These are phyloP conservation scores for Bromus sterilis DNA, from an alignment of 176 grass and related monocot genomes.

Conservation along the genomic window DNA sequence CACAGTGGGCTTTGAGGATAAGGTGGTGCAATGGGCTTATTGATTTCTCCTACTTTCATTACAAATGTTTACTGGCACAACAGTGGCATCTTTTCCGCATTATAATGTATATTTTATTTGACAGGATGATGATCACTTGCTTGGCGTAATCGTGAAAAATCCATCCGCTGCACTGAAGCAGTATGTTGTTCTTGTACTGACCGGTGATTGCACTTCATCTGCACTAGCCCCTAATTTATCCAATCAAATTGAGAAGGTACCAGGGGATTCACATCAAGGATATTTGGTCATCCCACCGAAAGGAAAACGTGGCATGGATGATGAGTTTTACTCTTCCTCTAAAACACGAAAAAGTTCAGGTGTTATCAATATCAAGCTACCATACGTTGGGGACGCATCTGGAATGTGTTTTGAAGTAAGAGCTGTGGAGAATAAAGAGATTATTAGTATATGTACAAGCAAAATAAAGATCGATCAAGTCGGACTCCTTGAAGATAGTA, in stretches of 20 bases:
- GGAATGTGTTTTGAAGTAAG: slow-evolving; percentile 73
- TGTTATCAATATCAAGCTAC: slow-evolving; percentile 66
- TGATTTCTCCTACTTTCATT: background rate
- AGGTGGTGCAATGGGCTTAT: background rate
- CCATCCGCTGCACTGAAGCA: slow-evolving; percentile 52
- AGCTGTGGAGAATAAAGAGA: slow-evolving; percentile 72
- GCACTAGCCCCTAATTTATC: slow-evolving; percentile 13
- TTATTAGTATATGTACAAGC: slow-evolving; percentile 69
- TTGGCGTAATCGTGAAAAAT: slow-evolving; percentile 69
- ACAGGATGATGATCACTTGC: slow-evolving; percentile 93
- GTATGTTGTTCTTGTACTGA: slow-evolving; percentile 79
- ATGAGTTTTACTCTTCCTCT: slow-evolving; percentile 71
- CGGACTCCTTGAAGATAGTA: slow-evolving; percentile 74
- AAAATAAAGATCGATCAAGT: slow-evolving; percentile 99
- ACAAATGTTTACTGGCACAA: background rate
- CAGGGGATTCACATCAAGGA: slow-evolving; percentile 54
- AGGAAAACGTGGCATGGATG: slow-evolving; percentile 89
- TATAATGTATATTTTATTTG: slow-evolving; percentile 23
- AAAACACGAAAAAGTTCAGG: slow-evolving; percentile 65
- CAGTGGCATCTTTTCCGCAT: slow-evolving; percentile 2
- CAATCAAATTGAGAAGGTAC: slow-evolving; percentile 45
- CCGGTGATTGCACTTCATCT: slow-evolving; percentile 53
- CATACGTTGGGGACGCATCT: slow-evolving; percentile 55
- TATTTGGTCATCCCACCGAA: slow-evolving; percentile 66
- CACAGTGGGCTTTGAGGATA: background rate